These are phyloP conservation scores for Penicillium sp. DNA, from an alignment of 2,329 filamentous ascomycete genomes.

Conservation along the genomic window DNA sequence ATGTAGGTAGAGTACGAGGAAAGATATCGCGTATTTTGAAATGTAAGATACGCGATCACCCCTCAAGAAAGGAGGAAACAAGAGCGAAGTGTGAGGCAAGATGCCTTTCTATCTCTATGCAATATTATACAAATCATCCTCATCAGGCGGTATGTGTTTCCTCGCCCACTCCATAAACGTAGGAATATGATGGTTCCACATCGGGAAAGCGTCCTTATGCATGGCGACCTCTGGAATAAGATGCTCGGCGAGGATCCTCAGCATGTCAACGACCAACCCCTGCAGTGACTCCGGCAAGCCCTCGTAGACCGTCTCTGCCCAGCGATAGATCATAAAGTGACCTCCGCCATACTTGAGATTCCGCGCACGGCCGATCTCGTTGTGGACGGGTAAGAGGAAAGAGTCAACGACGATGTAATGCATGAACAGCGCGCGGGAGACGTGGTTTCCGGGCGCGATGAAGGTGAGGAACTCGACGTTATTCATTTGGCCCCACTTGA, in stretches of 20 bases:
- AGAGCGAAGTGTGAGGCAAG: not conserved
- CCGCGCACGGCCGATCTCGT: not conserved
- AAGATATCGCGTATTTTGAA: not conserved
- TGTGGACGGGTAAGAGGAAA: constrained; percentile 41
- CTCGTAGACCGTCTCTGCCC: constrained; percentile 44
- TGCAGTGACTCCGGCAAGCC: constrained; percentile 38
- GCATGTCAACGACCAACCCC: constrained; percentile 40
- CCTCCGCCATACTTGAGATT: not conserved
- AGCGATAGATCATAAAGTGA: constrained; percentile 39
- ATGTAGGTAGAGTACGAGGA: not conserved
- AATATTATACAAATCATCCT: not conserved
- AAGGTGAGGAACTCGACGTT: constrained; percentile 50
- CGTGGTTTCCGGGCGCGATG: constrained; percentile 47
- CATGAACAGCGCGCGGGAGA: constrained; percentile 50
- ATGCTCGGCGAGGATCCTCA: constrained; percentile 4
- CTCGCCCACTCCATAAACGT: constrained; percentile 1
- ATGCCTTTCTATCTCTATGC: not conserved
- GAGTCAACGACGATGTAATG: constrained; percentile 55
- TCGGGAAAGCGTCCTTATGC: not conserved
- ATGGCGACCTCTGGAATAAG: not conserved
- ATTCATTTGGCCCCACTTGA: constrained; percentile 32
- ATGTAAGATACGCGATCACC: no score
- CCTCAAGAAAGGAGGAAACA: not conserved
- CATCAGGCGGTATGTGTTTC: not conserved
- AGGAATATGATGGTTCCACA: not conserved